Evolutionary conservation across 2,329 filamentous ascomycete species (phyloP), one percentile per base, ranked within the genome.

Genomic region (Zymoseptoria tritici): DNA sequence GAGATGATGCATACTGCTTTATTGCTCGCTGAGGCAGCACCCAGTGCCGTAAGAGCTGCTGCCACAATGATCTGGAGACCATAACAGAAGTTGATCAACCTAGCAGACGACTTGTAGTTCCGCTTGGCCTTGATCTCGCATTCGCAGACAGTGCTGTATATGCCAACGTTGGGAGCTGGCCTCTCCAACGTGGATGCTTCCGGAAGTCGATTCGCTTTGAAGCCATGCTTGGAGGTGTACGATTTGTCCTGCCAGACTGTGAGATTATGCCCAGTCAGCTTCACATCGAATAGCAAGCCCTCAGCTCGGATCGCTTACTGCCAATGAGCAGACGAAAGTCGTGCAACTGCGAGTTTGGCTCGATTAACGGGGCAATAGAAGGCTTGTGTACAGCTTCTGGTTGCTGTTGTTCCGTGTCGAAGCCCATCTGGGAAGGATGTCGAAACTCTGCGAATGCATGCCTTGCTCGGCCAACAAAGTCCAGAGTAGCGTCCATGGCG

Each of bases 31-130:
- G 61, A 52, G 4, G 61, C 63, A 21, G 63, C 62, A 50, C 62
- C 61, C 42, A 66, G 50, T 1, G 64, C 65, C 16, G 65, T 67
- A 42, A 66, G 36, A 13, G 65, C 64, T 3, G 65, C 65, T 13
- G 64, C 64, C 9, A 65, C 64, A 9, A 67, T 49, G 50, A 67
- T 54, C 52, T 65, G 64, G 13, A 67, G 55, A 9, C 64, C 64
- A 21, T 62, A 55, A 51, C 60, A 64, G n/a, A 22, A 20, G 24
- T 64, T 63, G 22, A 66, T 66, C 49, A 66, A 16, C 19, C 64
- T 56, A 6, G 60, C 61, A 3, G 54, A 57, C 4, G 55, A 60
- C 54, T 62, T 66, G 54, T 61, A 63, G 8, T 64, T 59, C 24
- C 62, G 52, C 20, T 66, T 66, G 22, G 52, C 57, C 11, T 66